Evolutionary conservation across 1,139 yeast species (phyloP), one percentile per base, ranked within the genome.

Genomic region (Yarrowia galli): DNA sequence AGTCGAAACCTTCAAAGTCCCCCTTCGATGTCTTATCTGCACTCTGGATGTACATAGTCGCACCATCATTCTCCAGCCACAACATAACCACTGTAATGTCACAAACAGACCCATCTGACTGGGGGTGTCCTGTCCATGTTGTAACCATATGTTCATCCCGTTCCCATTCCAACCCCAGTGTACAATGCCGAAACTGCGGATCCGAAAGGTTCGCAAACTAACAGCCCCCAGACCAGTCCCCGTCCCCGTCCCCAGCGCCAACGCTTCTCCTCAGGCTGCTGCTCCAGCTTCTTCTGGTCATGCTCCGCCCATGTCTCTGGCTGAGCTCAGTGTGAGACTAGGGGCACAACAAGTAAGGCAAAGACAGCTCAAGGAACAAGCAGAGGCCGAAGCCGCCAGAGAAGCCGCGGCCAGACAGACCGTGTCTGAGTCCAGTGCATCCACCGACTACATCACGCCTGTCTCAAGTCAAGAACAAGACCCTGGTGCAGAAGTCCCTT

Each of bases 181-280:
- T 38, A 53, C 60, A 5, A 53, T 53, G 60, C 60, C 60, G 12
- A 53, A 38, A 53, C 22, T 53, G 43, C 43, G 43, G 45, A 36
- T 23, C 35, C 60, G 56, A 7, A 25, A 22, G 22, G 3, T 7
- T 7, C 56, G 56, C 40, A 49, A 49, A 8, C 20, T 6, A n/a
- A 13, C n/a, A 2, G 51, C 9, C 15, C n/a, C 7, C 43, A 40
- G n/a, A 40, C n/a, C 28, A 13, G 18, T 13, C 13, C 12, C 32
- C 3, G 28, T 13, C 10, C 12, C 23, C 3, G 18, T 8, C 16
- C 2, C 12, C 32, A 28, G 9, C 9, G 15, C 23, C 23, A 18
- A 6, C 46, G 3, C 20, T 22, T 7, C 3, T 2, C 2, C 18
- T 18, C 18, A 2, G 18, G 22, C 20, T n/a, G 3, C 20, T 12